phyloP scores from a whole-genome alignment of 139 green algal genomes.

The Tetradesmus lagerheimii region DNA sequence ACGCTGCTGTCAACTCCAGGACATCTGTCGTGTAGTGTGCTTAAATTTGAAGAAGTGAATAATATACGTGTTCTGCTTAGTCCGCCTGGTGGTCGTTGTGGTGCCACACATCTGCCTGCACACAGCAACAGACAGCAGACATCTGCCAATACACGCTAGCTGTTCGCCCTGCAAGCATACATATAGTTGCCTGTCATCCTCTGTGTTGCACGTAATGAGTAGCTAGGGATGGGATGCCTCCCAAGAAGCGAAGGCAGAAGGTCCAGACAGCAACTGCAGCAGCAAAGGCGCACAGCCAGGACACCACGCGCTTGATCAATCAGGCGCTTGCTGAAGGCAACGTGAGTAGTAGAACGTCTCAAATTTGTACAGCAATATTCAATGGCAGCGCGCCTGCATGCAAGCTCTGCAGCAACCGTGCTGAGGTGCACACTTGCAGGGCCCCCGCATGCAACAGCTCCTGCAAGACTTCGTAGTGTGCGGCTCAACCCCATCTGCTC shows the following conservation, averaged over 20 bases:
- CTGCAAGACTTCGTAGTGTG: not conserved
- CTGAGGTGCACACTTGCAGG: too few relatives aligned
- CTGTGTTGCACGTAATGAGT: not conserved
- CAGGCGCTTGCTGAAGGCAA: conserved; percentile 33
- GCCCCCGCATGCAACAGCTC: not conserved
- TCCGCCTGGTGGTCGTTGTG: not conserved
- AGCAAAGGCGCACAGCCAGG: conserved; percentile 50
- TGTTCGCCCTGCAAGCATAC: not conserved
- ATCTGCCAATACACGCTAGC: not conserved
- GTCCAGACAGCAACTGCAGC: conserved; percentile 25
- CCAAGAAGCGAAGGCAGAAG: conserved; percentile 26
- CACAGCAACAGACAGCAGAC: not conserved
- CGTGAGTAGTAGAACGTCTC: not conserved
- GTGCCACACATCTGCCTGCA: not conserved
- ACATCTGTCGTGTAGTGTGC: too few relatives aligned
- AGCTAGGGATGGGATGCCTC: conserved; percentile 17
- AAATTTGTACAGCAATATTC: not conserved
- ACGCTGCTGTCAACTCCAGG: too few relatives aligned
- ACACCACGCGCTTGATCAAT: conserved; percentile 55
- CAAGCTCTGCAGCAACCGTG: not conserved
- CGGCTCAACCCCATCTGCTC: not conserved
- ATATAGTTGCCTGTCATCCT: not conserved
- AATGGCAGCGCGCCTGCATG: not conserved
- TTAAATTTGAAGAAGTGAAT: too few relatives aligned
- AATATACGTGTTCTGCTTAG: too few relatives aligned